Percentiles rank a stretch among this genome's conserved stretches.
These are phyloP conservation scores for Escovopsis sp. DNA, from an alignment of 2,329 filamentous ascomycete genomes.

Conservation along the genomic window DNA sequence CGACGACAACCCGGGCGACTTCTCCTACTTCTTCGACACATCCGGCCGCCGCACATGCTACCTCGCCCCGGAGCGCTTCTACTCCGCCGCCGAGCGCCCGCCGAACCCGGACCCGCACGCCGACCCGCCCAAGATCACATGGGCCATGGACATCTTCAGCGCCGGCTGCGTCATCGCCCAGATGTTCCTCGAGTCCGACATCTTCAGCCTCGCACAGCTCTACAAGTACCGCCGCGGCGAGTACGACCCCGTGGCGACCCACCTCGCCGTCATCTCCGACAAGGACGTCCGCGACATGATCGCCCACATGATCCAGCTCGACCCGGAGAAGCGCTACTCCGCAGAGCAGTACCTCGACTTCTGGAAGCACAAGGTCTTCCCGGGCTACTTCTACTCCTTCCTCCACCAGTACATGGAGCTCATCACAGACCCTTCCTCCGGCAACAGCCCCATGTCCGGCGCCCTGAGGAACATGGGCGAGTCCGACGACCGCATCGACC, in stretches of 20 bases:
- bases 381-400: slow-evolving; percentile 93
- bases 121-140: slow-evolving; percentile 47
- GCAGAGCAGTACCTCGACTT: slow-evolving; percentile 89
- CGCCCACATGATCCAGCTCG: slow-evolving; percentile 87
- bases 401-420: slow-evolving; percentile 95
- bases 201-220: slow-evolving; percentile 94
- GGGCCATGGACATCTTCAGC: slow-evolving; percentile 99
- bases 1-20: slow-evolving; percentile 92
- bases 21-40: slow-evolving; percentile 94
- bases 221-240: slow-evolving; percentile 89
- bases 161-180: slow-evolving; percentile 94
- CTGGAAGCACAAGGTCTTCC: slow-evolving; percentile 84
- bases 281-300: slow-evolving; percentile 77
- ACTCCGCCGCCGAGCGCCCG: slow-evolving; percentile 51
- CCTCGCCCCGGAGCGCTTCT: slow-evolving; percentile 82
- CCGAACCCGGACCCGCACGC: no score
- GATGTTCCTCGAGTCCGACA: slow-evolving; percentile 82
- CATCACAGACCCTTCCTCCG: slow-evolving; percentile 79
- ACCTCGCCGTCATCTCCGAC: slow-evolving; percentile 77
- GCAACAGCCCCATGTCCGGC: slow-evolving; percentile 54
- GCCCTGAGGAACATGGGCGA: slow-evolving; percentile 59
- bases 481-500: slow-evolving; percentile 84
- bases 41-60: slow-evolving; percentile 88
- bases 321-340: slow-evolving; percentile 81
- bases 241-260: slow-evolving; percentile 71